Percentiles rank a stretch among this genome's conserved stretches.
These are phyloP conservation scores for Loxodes magnus DNA, from an alignment of 73 alveolate genomes.

Conservation along the genomic window DNA sequence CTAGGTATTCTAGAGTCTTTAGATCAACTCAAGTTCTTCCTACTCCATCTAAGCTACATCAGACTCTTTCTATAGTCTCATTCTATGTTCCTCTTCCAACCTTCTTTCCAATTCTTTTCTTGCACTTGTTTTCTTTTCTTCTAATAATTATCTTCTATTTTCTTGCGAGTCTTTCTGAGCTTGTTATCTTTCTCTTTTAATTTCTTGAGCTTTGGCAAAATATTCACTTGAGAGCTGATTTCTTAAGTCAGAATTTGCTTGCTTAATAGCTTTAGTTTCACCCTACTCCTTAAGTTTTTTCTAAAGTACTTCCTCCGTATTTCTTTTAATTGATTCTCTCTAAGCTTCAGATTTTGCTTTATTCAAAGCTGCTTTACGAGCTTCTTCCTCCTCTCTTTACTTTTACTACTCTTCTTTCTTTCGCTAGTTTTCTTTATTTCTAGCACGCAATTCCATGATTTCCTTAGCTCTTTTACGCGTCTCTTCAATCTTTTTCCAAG, in stretches of 20 bases:
- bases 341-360: neutral
- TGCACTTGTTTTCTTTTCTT: slow-evolving; percentile 11
- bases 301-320: neutral
- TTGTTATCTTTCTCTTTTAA: neutral
- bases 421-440: slow-evolving; percentile 8
- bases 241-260: neutral
- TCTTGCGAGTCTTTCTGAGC: slow-evolving; percentile 13
- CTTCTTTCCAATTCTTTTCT: slow-evolving; percentile 14
- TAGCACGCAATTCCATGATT: slow-evolving; percentile 15
- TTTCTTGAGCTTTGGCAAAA: neutral
- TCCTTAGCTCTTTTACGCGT: slow-evolving; percentile 29
- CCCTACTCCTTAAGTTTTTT: neutral
- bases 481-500: slow-evolving; percentile 31
- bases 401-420: neutral
- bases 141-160: slow-evolving; percentile 9
- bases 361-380: neutral
- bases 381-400: neutral
- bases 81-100: slow-evolving; percentile 11
- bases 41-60: slow-evolving; percentile 28
- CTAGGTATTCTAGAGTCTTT: slow-evolving; percentile 40
- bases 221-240: neutral
- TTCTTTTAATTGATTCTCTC: neutral
- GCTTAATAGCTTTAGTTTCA: neutral
- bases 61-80: slow-evolving; percentile 8
- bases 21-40: slow-evolving; percentile 46